These are phyloP conservation scores for Lophiotrema nucula DNA, from an alignment of 495 filamentous ascomycete genomes.

Conservation along the genomic window DNA sequence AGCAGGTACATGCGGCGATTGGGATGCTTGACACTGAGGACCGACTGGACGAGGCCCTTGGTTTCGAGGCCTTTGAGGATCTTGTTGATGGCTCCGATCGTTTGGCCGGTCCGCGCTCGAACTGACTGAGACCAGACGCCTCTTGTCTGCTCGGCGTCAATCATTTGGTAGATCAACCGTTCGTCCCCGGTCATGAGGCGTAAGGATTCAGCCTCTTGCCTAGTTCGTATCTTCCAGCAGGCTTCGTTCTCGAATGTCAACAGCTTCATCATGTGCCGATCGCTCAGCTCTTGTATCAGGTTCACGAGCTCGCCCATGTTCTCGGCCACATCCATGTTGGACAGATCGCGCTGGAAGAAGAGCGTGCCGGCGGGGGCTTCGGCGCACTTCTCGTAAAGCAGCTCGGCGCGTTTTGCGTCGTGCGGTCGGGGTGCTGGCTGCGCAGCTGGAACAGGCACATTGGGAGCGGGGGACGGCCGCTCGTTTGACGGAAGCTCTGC, in stretches of 20 bases:
- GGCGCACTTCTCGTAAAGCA: conserved; percentile 34
- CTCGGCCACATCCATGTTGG: conserved; percentile 33
- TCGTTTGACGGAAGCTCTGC: too few relatives aligned
- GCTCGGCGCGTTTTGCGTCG: too few relatives aligned
- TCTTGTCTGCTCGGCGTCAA: conserved; percentile 75
- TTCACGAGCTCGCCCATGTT: conserved; percentile 14
- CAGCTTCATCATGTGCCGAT: conserved; percentile 27
- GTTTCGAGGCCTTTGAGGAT: conserved; percentile 74
- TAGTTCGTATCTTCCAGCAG: conserved; percentile 30
- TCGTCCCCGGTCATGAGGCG: conserved; percentile 55
- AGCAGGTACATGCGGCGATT: conserved; percentile 67
- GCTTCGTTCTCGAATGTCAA: conserved; percentile 28
- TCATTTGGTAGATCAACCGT: conserved; percentile 75
- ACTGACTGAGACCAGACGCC: conserved; percentile 88
- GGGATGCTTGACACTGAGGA: conserved; percentile 60
- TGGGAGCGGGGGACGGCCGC: too few relatives aligned
- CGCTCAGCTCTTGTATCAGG: conserved; percentile 22
- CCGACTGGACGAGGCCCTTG: conserved; percentile 82
- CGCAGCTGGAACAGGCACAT: too few relatives aligned
- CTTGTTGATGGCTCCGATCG: conserved; percentile 72
- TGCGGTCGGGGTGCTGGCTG: too few relatives aligned
- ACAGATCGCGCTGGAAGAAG: conserved; percentile 37
- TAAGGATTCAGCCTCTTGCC: conserved; percentile 35
- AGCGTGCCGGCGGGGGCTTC: conserved; percentile 20
- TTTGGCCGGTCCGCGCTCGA: conserved; percentile 69